A percentile compares a stretch with the other conserved stretches of the same genome.
Evolutionary conservation across 2,329 filamentous ascomycete species (phyloP).

Genomic region (Sporothrix brasiliensis): DNA sequence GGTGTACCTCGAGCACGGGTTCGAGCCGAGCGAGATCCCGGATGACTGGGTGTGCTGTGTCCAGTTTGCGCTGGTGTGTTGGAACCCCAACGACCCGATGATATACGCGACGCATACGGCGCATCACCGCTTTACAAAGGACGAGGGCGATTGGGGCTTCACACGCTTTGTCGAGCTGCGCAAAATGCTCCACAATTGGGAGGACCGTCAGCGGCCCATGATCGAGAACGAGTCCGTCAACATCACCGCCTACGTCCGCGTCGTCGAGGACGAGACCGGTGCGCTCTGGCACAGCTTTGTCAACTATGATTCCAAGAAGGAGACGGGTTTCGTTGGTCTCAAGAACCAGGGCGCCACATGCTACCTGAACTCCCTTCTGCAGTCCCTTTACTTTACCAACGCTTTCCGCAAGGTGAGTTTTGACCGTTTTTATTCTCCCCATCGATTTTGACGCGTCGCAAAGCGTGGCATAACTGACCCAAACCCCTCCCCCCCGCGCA

Average conservation of each 20-base stretch:
- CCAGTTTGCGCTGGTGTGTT: slow-evolving; percentile 90
- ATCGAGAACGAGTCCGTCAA: slow-evolving; percentile 77
- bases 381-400: slow-evolving; percentile 86
- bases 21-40: slow-evolving; percentile 71
- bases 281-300: slow-evolving; percentile 89
- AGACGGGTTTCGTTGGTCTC: slow-evolving; percentile 93
- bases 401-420: slow-evolving; percentile 78
- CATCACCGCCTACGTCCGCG: slow-evolving; percentile 78
- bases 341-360: slow-evolving; percentile 96
- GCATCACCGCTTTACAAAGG: slow-evolving; percentile 94
- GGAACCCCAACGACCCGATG: slow-evolving; percentile 90
- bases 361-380: slow-evolving; percentile 81
- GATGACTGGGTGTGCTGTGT: slow-evolving; percentile 97
- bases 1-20: slow-evolving; percentile 95
- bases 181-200: slow-evolving; percentile 76
- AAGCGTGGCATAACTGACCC: not conserved
- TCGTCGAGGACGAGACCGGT: slow-evolving; percentile 84
- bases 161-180: slow-evolving; percentile 92
- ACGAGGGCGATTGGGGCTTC: slow-evolving; percentile 98
- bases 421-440: not conserved
- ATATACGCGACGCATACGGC: slow-evolving; percentile 79
- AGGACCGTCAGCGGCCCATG: slow-evolving; percentile 68
- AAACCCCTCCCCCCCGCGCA: too few species aligned
- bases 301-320: slow-evolving; percentile 98
- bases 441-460: not conserved